A percentile compares a stretch with the other conserved stretches of the same genome.
Evolutionary conservation across 2,329 filamentous ascomycete species (phyloP).

Genomic region (Alternaria triticimaculans): DNA sequence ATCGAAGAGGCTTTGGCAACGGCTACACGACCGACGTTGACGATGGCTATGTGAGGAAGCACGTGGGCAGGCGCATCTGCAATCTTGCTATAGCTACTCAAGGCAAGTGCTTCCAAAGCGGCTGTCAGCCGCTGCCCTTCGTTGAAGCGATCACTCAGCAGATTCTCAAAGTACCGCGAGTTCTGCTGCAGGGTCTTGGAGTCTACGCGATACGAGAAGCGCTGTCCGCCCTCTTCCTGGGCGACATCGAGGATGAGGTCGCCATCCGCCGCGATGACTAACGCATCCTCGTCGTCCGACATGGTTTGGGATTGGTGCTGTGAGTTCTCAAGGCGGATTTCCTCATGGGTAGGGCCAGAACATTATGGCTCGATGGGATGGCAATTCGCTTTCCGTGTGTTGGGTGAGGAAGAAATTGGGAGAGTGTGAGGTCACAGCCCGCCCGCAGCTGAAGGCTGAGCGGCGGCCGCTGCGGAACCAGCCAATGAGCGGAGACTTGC

Average conservation of each 20-base stretch:
- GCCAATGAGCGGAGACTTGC: slow-evolving; percentile 5
- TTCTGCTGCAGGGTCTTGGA: slow-evolving; percentile 63
- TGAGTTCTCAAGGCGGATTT: slow-evolving; percentile 26
- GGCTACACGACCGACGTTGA: slow-evolving; percentile 73
- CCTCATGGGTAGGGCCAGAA: slow-evolving; percentile 60
- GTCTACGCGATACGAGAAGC: slow-evolving; percentile 68
- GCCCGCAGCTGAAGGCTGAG: slow-evolving; percentile 3
- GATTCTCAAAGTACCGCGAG: slow-evolving; percentile 73
- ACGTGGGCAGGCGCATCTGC: slow-evolving; percentile 57
- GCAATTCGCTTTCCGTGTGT: slow-evolving; percentile 19
- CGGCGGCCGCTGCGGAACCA: background rate
- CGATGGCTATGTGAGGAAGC: slow-evolving; percentile 69
- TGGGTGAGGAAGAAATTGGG: background rate
- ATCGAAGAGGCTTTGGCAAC: slow-evolving; percentile 67
- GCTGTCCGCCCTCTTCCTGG: slow-evolving; percentile 65
- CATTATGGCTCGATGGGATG: slow-evolving; percentile 44
- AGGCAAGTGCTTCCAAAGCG: slow-evolving; percentile 59
- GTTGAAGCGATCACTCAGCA: slow-evolving; percentile 70
- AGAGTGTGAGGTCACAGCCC: slow-evolving; percentile 17
- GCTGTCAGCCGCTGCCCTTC: slow-evolving; percentile 65
- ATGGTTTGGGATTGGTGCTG: slow-evolving; percentile 19
- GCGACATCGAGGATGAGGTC: slow-evolving; percentile 71
- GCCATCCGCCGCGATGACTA: slow-evolving; percentile 64
- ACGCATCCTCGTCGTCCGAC: slow-evolving; percentile 43
- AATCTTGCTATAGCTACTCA: slow-evolving; percentile 55